A percentile compares a stretch with the other conserved stretches of the same genome.
Evolutionary conservation across 2,329 filamentous ascomycete species (phyloP).

Genomic region (Coccinonectria pachysandricola): DNA sequence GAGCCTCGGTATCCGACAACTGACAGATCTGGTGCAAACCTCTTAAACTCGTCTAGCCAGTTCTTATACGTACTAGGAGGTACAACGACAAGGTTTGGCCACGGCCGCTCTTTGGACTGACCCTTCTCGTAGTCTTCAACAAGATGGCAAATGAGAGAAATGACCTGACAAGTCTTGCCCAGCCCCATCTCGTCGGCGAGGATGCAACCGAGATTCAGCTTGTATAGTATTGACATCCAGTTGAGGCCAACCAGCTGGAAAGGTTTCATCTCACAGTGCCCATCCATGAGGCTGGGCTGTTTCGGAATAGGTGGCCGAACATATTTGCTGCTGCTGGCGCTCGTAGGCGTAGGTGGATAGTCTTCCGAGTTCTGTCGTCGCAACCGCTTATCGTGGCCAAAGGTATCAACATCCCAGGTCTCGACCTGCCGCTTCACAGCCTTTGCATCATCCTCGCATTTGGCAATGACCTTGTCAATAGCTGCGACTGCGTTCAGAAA

Average conservation of each 20-base stretch:
- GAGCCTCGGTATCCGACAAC: slow-evolving; percentile 63
- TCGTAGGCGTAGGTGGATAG: slow-evolving; percentile 33
- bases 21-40: slow-evolving; percentile 68
- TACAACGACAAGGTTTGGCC: slow-evolving; percentile 79
- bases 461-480: slow-evolving; percentile 69
- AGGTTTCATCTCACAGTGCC: slow-evolving; percentile 71
- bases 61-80: slow-evolving; percentile 92
- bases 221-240: slow-evolving; percentile 80
- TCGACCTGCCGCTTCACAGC: slow-evolving; percentile 36
- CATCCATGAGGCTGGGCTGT: slow-evolving; percentile 70
- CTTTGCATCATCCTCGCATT: slow-evolving; percentile 64
- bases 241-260: slow-evolving; percentile 93
- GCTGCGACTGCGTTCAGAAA: slow-evolving; percentile 75
- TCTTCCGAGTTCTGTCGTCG: slow-evolving; percentile 23
- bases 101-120: slow-evolving; percentile 27
- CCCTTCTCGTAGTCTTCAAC: slow-evolving; percentile 47
- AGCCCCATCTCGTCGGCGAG: slow-evolving; percentile 95
- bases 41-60: slow-evolving; percentile 83
- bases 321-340: slow-evolving; percentile 23
- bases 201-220: slow-evolving; percentile 73
- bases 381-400: slow-evolving; percentile 29
- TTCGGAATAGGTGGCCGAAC: slow-evolving; percentile 35
- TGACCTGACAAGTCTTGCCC: slow-evolving; percentile 95
- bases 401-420: slow-evolving; percentile 38
- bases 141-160: slow-evolving; percentile 79